Base-by-base conservation (phyloP, 208 protist species). In the Leishmania mexicana region DNA sequence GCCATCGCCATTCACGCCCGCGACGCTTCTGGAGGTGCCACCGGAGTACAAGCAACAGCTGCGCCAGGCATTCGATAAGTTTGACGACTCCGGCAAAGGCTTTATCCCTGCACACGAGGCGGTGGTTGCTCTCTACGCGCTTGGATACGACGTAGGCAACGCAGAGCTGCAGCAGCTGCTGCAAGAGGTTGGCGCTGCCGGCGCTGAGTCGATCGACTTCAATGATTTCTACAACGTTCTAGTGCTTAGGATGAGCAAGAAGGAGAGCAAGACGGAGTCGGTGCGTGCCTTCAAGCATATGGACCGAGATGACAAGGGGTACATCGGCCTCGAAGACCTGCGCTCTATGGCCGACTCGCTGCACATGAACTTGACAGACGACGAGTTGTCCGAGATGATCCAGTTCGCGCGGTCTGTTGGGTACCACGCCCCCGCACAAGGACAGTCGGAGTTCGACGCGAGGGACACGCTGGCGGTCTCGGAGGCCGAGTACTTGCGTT, bases 311-410 rank as follows among this genome's bases (percentile, higher is more conserved):
- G 96, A 98, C 82, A 96, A 98, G 76, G 97, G 96, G 6, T 96
- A 95, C 79, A 99, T 99, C 70, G 85, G 89, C 24, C 93, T 99
- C 35, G 94, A 99, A 53, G 99, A 99, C 82, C 90, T 99, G 11
- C 98, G 98, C 75, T 71, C 88, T 19, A 98, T 99, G 51, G 87
- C 97, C 24, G 81, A 96, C 72, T 94, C 96, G 13, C 80, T 99
- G 45, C 91, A 97, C 28, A 94, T 99, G 84, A 89, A 98, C 78
- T 80, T 99, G 76, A 96, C 98, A 40, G 99, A 99, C 81, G 98
- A 99, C 35, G 99, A 99, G 85, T 87, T 99, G 54, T 83, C 94
- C 67, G 97, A 98, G 80, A 99, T 99, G 98, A 97, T 99, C 77
- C 92, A 99, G 21, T 98, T 98, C 86, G 96, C 97, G 19, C 96